phyloP scores from a whole-genome alignment of 2,329 filamentous ascomycete genomes.

The Monosporascus sp. region DNA sequence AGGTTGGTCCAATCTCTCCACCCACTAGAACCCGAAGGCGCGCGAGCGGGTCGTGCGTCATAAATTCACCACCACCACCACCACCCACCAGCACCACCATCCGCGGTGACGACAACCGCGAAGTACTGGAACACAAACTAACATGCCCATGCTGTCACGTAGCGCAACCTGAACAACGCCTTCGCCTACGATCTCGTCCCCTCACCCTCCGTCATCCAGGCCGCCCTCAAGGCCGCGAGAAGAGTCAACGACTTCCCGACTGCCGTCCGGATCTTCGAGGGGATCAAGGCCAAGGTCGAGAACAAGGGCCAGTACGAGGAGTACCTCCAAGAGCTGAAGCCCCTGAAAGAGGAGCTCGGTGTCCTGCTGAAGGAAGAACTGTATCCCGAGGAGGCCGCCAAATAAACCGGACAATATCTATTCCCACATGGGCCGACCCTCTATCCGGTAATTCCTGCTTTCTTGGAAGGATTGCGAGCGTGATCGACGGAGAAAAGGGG shows the following conservation, averaged over 20 bases:
- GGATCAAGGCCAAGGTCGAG: constrained; percentile 99
- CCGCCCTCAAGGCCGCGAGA: constrained; percentile 88
- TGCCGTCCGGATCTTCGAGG: constrained; percentile 97
- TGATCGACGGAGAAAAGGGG: not conserved
- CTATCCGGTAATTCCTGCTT: not conserved
- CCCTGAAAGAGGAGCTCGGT: constrained; percentile 88
- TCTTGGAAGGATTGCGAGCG: constrained; percentile 1
- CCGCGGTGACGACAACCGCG: no score
- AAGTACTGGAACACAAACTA: constrained; percentile 4
- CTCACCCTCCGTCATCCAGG: constrained; percentile 82
- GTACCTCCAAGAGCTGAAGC: constrained; percentile 90
- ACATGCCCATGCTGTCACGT: constrained; percentile 10
- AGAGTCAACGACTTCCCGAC: constrained; percentile 98
- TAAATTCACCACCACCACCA: not conserved
- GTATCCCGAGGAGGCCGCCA: constrained; percentile 64
- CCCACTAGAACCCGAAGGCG: not conserved
- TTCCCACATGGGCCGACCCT: not conserved
- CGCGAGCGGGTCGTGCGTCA: constrained; percentile 11
- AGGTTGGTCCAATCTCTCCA: constrained; percentile 57
- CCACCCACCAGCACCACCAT: not conserved
- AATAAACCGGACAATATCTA: constrained; percentile 21
- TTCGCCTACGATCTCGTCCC: constrained; percentile 99
- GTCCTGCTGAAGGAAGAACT: constrained; percentile 88
- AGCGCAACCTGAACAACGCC: constrained; percentile 80
- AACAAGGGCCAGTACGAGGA: constrained; percentile 96